These are phyloP conservation scores for Aspergillus nomiae DNA, from an alignment of 2,329 filamentous ascomycete species.

Conservation along the genomic window DNA sequence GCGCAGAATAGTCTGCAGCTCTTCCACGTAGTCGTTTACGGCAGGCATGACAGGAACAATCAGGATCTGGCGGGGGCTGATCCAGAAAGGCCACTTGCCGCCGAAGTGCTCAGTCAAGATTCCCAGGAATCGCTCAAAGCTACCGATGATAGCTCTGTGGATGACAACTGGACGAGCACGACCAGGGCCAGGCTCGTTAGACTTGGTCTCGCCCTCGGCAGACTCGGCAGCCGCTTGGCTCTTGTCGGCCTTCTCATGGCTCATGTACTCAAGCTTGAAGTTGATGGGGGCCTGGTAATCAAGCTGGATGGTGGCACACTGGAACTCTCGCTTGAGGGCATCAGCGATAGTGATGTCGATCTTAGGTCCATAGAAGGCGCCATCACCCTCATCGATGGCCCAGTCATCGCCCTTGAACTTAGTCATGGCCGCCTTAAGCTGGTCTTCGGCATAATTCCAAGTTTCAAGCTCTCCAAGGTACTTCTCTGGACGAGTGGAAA, in stretches of 20 bases:
- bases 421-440: slow-evolving; percentile 76
- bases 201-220: slow-evolving; percentile 42
- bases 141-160: slow-evolving; percentile 54
- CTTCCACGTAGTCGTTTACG: slow-evolving; percentile 51
- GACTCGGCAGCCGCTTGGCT: slow-evolving; percentile 51
- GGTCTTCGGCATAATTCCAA: slow-evolving; percentile 85
- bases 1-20: slow-evolving; percentile 48
- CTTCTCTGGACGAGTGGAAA: slow-evolving; percentile 88
- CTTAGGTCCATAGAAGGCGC: slow-evolving; percentile 98
- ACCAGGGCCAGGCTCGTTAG: slow-evolving; percentile 39
- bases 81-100: slow-evolving; percentile 57
- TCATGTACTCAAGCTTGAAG: slow-evolving; percentile 86
- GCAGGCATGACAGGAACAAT: slow-evolving; percentile 54
- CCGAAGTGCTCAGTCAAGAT: slow-evolving; percentile 55
- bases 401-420: slow-evolving; percentile 75
- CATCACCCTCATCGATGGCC: slow-evolving; percentile 92
- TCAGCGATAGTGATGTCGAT: slow-evolving; percentile 96
- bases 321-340: slow-evolving; percentile 78
- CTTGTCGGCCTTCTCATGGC: slow-evolving; percentile 58
- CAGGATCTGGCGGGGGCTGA: slow-evolving; percentile 53
- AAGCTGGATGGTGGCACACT: slow-evolving; percentile 92
- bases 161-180: slow-evolving; percentile 55
- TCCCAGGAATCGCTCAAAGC: slow-evolving; percentile 55
- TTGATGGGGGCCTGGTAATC: slow-evolving; percentile 85
- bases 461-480: slow-evolving; percentile 83